A percentile compares a stretch with the other conserved stretches of the same genome.
phyloP scores from a whole-genome alignment of 257 asterid species.

The Schizonepeta tenuifolia region DNA sequence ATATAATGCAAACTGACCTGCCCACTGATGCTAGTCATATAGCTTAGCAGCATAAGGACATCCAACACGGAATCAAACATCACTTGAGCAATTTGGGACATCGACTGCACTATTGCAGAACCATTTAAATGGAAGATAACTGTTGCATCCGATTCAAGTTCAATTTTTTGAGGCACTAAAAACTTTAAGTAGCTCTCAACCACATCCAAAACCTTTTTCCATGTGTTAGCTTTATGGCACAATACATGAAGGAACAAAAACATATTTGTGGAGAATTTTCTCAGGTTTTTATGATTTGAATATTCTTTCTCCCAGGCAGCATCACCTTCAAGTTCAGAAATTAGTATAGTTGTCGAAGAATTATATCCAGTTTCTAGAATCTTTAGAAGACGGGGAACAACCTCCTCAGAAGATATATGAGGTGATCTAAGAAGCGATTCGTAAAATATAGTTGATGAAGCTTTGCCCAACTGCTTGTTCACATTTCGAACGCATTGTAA shows the following conservation, averaged over 20 bases:
- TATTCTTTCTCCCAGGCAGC: constrained; percentile 79
- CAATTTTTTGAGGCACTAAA: constrained; percentile 79
- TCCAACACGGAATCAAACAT: constrained; percentile 86
- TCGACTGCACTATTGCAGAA: constrained; percentile 75
- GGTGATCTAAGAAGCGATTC: constrained; percentile 69
- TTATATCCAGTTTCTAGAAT: constrained; percentile 74
- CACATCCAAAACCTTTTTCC: constrained; percentile 80
- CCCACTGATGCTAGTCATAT: constrained; percentile 82
- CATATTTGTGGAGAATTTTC: constrained; percentile 79
- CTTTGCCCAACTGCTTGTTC: constrained; percentile 87
- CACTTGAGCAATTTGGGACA: constrained; percentile 86
- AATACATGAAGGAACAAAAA: constrained; percentile 70
- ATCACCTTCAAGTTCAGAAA: constrained; percentile 82
- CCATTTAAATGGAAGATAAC: constrained; percentile 47
- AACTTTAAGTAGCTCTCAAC: constrained; percentile 69
- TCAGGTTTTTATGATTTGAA: constrained; percentile 70
- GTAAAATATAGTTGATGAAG: constrained; percentile 78
- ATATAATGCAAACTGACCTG: constrained; percentile 64
- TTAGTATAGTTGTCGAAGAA: constrained; percentile 56
- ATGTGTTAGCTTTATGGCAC: constrained; percentile 68
- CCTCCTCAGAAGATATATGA: constrained; percentile 70
- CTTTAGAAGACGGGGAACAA: constrained; percentile 72
- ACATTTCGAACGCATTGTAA: constrained; percentile 69
- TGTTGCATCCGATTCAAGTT: constrained; percentile 50
- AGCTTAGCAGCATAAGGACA: constrained; percentile 81